These are phyloP conservation scores for Ashbya aceris DNA, from an alignment of 1,139 yeast species.

Conservation along the genomic window DNA sequence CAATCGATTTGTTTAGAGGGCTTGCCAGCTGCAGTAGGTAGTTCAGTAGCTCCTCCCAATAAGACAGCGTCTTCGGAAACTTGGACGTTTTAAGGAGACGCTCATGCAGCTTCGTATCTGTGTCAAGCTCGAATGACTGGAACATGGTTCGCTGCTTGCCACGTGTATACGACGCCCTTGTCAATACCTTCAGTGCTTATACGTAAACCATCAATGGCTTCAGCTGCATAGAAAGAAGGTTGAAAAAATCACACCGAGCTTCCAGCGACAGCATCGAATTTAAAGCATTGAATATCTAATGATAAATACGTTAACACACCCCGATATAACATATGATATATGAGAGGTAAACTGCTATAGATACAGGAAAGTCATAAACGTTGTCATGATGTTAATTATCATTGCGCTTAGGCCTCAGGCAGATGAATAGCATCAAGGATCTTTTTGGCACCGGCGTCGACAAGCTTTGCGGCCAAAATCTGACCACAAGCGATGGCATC, in stretches of 20 bases:
- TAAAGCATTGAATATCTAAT: too few species aligned
- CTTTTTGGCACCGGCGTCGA: conserved; percentile 68
- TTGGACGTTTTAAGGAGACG: conserved; percentile 19
- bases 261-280: too few species aligned
- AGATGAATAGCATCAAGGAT: conserved; percentile 77
- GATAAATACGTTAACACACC: too few species aligned
- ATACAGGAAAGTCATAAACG: not conserved
- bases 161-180: too few species aligned
- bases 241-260: too few species aligned
- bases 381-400: not conserved
- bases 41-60: conserved; percentile 28
- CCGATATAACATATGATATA: too few species aligned
- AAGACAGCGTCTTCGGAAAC: conserved; percentile 20
- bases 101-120: conserved; percentile 20
- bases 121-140: not conserved
- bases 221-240: too few species aligned
- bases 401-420: not conserved
- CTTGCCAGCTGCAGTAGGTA: conserved; percentile 18
- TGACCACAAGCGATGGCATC: conserved; percentile 71
- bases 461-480: conserved; percentile 56
- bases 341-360: not conserved
- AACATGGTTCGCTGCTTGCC: too few species aligned
- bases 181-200: too few species aligned
- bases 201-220: too few species aligned
- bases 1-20: conserved; percentile 23